Evolutionary conservation across 2,329 filamentous ascomycete species (phyloP), one percentile per base, ranked within the genome.

Genomic region (Fusarium pseudograminearum): DNA sequence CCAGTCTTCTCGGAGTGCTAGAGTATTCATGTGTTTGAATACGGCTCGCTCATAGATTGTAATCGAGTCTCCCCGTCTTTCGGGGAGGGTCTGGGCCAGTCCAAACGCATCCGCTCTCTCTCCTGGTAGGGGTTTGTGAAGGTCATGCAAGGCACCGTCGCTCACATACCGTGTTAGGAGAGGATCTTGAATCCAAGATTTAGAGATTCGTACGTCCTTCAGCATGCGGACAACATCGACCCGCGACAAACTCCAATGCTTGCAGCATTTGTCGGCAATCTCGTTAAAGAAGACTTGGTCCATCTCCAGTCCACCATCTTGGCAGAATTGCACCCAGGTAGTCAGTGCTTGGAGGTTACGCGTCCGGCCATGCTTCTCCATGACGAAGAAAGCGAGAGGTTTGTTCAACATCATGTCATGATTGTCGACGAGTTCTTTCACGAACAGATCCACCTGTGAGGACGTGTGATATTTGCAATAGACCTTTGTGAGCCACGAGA

Each of bases 21-120:
- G 76, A 33, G 79, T 75, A 44, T 80, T 81, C 83, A 86, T 85
- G 30, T 71, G 70, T 40, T 63, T 66, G 41, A 75, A 75, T 11
- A 62, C 66, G 5, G 60, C 65, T 40, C 73, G 58, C 51, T 75
- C 73, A 31, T 67, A 75, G 14, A 71, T 57, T 3, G 70, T 57
- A 18, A 60, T 51, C 3, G 72, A 73, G 9, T 73, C 72, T 5
- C 73, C 72, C 28, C 56, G 51, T 14, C 46, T 61, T 12, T 70
- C 66, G 14, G 73, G 73, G 18, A 72, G 31, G 9, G 44, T 52
- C 7, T 64, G 61, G 9, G 69, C 55, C 14, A 45, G 28, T 20
- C 57, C 52, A 41, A 65, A 67, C 8, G 24, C 28, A 36, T 64
- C 65, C 31, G 33, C 38, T 15, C 24, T 52, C 34, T 73, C 72